Base-by-base conservation (phyloP, 2,329 filamentous ascomycete species). In the Cladosporium velox region DNA sequence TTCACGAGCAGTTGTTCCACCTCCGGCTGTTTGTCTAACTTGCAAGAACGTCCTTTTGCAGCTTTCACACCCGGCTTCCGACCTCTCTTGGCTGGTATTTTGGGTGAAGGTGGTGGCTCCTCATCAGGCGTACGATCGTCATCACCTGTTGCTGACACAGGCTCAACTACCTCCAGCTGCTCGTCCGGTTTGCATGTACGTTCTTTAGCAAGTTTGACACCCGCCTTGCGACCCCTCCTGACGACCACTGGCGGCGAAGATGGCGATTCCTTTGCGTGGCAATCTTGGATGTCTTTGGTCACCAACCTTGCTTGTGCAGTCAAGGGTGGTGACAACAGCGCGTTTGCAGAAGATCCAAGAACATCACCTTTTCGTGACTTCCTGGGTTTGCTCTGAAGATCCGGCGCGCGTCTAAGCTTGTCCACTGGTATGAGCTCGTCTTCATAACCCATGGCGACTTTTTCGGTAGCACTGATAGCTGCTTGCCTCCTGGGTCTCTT, bases 391-490 rank as follows among this genome's bases (percentile, higher is more conserved):
- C 64, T 63, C 15, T 64, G 63, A 12, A 65, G 55, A 11, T 54
- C 63, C 18, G 59, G 57, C 38, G 61, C 52, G 49, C 72, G 65
- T 21, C 72, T 59, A 41, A 70, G 68, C 51, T 68, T 73, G 52
- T 72, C 71, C 8, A 71, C 65, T n/a, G 71, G 69, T 15, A 58
- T 47, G 28, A 67, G 66, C 55, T 74, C 72, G 60, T 72, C 69
- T 26, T 67, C 54, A 24, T 72, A 69, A n/a, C 67, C 70, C 49
- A 69, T 66, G 10, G 67, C 58, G 3, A 74, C 70, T 55, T 70
- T 72, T 12, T 47, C 61, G 59, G 66, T 65, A n/a, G 73, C 72
- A 51, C 49, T 65, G 15, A 68, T 58, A 32, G 72, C 73, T 21
- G 73, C 73, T 30, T 66, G 66, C 59, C 72, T 70, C 63, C 66